phyloP scores from a whole-genome alignment of 352 stramenopile species.

The Phytophthora hibernalis region DNA sequence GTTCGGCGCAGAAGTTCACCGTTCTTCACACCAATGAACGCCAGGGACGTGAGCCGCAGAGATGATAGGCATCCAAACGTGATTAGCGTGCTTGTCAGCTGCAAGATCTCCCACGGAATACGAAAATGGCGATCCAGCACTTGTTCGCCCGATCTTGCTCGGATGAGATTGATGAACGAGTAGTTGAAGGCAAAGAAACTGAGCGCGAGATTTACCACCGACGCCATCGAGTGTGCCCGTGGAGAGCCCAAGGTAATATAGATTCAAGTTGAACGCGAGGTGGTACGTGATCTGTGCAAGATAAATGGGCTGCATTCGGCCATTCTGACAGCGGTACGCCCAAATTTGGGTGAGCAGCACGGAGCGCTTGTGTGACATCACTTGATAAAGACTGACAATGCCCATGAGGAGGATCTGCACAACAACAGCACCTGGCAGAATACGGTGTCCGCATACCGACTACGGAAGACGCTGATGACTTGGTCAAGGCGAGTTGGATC shows the following conservation, averaged over 20 bases:
- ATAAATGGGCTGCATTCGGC: slow-evolving; percentile 18
- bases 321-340: slow-evolving; percentile 16
- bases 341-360: slow-evolving; percentile 12
- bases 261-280: slow-evolving; percentile 1
- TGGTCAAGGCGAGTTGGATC: slow-evolving; percentile 13
- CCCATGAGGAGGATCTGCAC: slow-evolving; percentile 15
- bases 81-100: neutral
- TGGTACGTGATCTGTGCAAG: slow-evolving; percentile 20
- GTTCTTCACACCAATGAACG: slow-evolving; percentile 8
- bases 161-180: slow-evolving; percentile 13
- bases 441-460: slow-evolving; percentile 8
- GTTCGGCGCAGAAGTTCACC: slow-evolving; percentile 9
- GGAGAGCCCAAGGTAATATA: neutral
- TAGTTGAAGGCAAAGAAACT: slow-evolving; percentile 24
- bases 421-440: neutral
- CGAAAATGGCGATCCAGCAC: slow-evolving; percentile 15
- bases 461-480: slow-evolving; percentile 15
- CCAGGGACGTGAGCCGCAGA: slow-evolving; percentile 3
- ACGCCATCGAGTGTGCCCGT: neutral
- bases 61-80: neutral
- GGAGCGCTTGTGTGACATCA: slow-evolving; percentile 16
- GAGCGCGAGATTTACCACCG: neutral
- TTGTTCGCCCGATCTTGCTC: slow-evolving; percentile 12
- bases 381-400: slow-evolving; percentile 25
- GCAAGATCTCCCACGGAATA: slow-evolving; percentile 22